Evolutionary conservation across 2,329 filamentous ascomycete genomes (phyloP), one percentile per base, ranked within the genome.

Genomic region (Neopestalotiopsis sp.): DNA sequence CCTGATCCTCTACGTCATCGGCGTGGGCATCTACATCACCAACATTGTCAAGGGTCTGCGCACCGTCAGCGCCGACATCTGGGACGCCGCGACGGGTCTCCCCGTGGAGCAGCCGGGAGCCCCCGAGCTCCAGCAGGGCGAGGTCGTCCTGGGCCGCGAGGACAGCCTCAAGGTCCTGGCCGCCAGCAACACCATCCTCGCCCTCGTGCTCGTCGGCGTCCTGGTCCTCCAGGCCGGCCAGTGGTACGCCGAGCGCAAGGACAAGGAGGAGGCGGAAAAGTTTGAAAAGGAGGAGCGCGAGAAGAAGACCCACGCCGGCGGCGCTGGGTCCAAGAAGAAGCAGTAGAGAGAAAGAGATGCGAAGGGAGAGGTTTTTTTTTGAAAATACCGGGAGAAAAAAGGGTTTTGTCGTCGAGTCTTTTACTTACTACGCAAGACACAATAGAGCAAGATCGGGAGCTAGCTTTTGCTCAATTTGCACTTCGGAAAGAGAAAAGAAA

Each of bases 241-340:
- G 87, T 98, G 95, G 96, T 99, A 99, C 83, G 96, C 96, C 32
- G 95, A 98, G 87, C 88, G 93, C 78, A 97, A 97, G 84, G 95
- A 98, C 81, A 87, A 87, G 76, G 92, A 95, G 79, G 95, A 98
- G 81, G 86, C 88, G 68, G 89, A 89, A 77, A 88, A 89, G 78
- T 86, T 91, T 72, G 88, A 90, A 24, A 62, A 85, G 80, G 85
- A 78, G 70, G 74, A 79, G 68, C 79, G 61, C 57, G 70, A 70
- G 67, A 71, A 76, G 57, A 73, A 76, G 70, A 70, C 68, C 3
- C 85, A 70, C 14, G 69, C 66, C 7, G 66, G 61, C n/a, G 65
- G 71, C 24, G 73, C 76, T 64, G 88, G 74, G 68, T 72, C 63
- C 64, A 71, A 71, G 70, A 71, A 71, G 68, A 71, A 70, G 70